Percentiles rank a stretch among this genome's conserved stretches.
These are phyloP conservation scores for Zasmidium angulare DNA, from an alignment of 2,329 filamentous ascomycete species.

Conservation along the genomic window DNA sequence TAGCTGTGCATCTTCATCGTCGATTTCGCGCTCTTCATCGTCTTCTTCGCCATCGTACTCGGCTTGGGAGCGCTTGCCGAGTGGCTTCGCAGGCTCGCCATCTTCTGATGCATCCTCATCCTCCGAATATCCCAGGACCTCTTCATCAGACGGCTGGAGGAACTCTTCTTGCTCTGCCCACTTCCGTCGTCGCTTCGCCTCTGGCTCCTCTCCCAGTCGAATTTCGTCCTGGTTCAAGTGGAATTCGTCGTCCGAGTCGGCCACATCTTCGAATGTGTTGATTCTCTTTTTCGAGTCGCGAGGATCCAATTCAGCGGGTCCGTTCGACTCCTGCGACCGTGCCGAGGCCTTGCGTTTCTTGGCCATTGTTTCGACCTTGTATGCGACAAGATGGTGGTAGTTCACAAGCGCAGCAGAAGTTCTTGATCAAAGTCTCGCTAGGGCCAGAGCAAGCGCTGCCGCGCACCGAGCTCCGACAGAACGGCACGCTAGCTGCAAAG, in stretches of 20 bases:
- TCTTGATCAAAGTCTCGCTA: not conserved
- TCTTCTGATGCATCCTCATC: slow-evolving; percentile 50
- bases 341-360: slow-evolving; percentile 36
- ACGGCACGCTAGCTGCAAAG: not conserved
- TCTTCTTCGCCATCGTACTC: slow-evolving; percentile 57
- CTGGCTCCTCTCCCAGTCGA: slow-evolving; percentile 76
- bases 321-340: slow-evolving; percentile 7
- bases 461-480: not conserved
- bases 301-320: slow-evolving; percentile 15
- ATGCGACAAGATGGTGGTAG: not conserved
- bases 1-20: slow-evolving; percentile 55
- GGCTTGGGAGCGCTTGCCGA: slow-evolving; percentile 62
- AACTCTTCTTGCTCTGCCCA: slow-evolving; percentile 66
- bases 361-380: slow-evolving; percentile 45
- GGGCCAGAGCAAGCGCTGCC: not conserved
- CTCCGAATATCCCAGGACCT: slow-evolving; percentile 55
- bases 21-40: slow-evolving; percentile 35
- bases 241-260: slow-evolving; percentile 92
- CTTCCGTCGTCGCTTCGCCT: slow-evolving; percentile 73
- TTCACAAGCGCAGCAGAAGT: not conserved
- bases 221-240: slow-evolving; percentile 84
- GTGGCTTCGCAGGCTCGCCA: slow-evolving; percentile 54
- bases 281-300: slow-evolving; percentile 54
- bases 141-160: slow-evolving; percentile 61
- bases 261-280: slow-evolving; percentile 75